These are phyloP conservation scores for Fusarium euwallaceae DNA, from an alignment of 2,329 filamentous ascomycete species.

Conservation along the genomic window DNA sequence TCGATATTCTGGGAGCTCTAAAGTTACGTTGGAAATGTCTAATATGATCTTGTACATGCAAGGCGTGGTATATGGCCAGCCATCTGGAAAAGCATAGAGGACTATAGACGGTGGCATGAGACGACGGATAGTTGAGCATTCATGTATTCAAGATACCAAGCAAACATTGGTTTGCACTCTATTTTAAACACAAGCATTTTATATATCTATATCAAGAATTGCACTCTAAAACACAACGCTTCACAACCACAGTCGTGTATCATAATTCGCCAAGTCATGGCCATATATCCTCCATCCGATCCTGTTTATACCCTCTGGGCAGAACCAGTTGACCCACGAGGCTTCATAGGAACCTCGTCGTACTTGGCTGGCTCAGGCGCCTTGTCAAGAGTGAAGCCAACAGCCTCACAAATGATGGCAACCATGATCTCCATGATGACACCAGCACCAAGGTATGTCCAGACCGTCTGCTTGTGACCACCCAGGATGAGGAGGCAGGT, in stretches of 20 bases:
- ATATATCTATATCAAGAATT: not conserved
- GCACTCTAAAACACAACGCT: not conserved
- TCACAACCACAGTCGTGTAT: not conserved
- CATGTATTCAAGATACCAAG: constrained; percentile 27
- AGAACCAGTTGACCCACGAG: not conserved
- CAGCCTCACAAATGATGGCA: constrained; percentile 46
- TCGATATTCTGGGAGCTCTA: constrained; percentile 13
- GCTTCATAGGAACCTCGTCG: constrained; percentile 12
- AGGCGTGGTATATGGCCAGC: not conserved
- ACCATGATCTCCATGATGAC: constrained; percentile 53
- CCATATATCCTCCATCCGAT: not conserved
- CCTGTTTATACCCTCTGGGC: not conserved
- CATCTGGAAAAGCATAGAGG: constrained; percentile 11
- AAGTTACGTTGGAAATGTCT: constrained; percentile 11
- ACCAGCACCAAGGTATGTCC: constrained; percentile 50
- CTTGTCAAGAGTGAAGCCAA: constrained; percentile 50
- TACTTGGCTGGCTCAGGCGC: constrained; percentile 22
- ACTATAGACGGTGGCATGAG: constrained; percentile 19
- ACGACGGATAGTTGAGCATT: constrained; percentile 8
- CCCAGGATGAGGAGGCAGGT: constrained; percentile 48
- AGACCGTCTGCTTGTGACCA: constrained; percentile 43
- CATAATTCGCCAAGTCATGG: not conserved
- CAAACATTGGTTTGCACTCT: constrained; percentile 17
- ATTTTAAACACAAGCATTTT: not conserved
- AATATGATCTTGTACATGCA: not conserved